Evolutionary conservation across 2,329 filamentous ascomycete genomes (phyloP), one percentile per base, ranked within the genome.

Genomic region (Neofusicoccum ribis): DNA sequence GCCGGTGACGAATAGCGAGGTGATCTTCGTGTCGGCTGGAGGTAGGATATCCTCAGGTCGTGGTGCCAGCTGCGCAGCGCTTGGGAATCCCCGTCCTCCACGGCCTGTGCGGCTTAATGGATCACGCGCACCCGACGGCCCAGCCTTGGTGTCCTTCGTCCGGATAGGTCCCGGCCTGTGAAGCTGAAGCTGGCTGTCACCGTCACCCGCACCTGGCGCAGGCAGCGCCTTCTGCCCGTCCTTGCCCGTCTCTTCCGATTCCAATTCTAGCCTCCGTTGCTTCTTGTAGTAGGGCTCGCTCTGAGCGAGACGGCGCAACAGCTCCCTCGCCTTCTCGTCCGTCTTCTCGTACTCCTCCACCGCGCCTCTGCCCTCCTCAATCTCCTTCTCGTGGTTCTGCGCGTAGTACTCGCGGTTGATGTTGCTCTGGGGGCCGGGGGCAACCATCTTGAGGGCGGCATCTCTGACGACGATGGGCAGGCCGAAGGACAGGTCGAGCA

Each of bases 321-420:
- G 81, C 71, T 99, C 95, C 65, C 94, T 86, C 2, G 93, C 95
- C 79, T 98, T 98, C 75, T 98, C 94, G 72, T 99, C 95, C 1
- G 94, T 95, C 84, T 97, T 96, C 68, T 96, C 93, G 75, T 97
- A 98, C 70, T 91, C 93, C 75, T 98, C 95, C 8, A 92, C 84
- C 15, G 76, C 80, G 6, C 90, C 91, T 68, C 91, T 85, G 2
- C 95, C 95, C 71, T 98, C 93, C 74, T 98, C 93, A 58, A 99
- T 93, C 67, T 96, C 92, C 73, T 89, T 91, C 81, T 98, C 94
- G 78, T 98, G 93, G 75, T 98, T 95, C 76, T 99, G 95, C 14
- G 95, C 95, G 78, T 96, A 99, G 79, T 95, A 99, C 79, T 99
- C 93, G 71, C 95, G 84, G 81, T 99, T 99, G 78, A 99, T 92